Percentiles rank a stretch among this genome's conserved stretches.
phyloP scores from a whole-genome alignment of 805 yeast species.

The Metschnikowia amazonensis region DNA sequence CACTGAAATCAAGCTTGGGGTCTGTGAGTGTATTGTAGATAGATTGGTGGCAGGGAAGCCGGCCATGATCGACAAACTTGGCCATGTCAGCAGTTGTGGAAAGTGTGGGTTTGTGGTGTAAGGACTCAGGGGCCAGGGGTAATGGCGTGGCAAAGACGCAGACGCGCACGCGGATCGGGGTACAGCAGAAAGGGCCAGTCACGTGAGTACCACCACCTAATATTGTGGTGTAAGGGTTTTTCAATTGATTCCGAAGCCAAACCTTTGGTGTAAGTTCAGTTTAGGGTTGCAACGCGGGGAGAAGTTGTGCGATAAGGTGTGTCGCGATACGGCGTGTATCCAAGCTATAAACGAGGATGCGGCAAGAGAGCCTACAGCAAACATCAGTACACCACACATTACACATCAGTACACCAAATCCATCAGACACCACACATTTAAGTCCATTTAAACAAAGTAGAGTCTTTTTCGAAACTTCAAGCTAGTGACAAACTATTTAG shows the following conservation, averaged over 20 bases:
- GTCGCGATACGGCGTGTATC: too few species aligned
- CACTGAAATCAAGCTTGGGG: constrained; percentile 34
- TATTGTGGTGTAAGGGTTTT: neutral
- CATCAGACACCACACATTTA: too few species aligned
- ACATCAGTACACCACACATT: too few species aligned
- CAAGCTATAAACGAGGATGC: too few species aligned
- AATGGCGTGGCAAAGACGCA: neutral
- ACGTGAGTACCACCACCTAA: too few species aligned
- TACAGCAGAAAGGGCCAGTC: neutral
- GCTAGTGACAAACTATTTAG: too few species aligned
- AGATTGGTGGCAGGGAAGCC: constrained; percentile 37
- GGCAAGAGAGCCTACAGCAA: too few species aligned
- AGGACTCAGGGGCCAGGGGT: constrained; percentile 1
- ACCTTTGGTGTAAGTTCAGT: too few species aligned
- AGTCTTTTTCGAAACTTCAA: too few species aligned
- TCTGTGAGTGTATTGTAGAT: constrained; percentile 36
- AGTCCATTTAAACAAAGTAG: too few species aligned
- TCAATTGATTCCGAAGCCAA: neutral
- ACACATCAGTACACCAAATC: too few species aligned
- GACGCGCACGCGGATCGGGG: too few species aligned
- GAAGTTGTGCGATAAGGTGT: neutral
- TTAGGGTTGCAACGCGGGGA: neutral
- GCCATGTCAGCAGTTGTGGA: neutral
- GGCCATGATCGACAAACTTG: constrained; percentile 16
- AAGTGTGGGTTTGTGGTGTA: constrained; percentile 1